A percentile compares a stretch with the other conserved stretches of the same genome.
These are phyloP conservation scores for Coniochaeta sp. DNA, from an alignment of 2,329 filamentous ascomycete genomes.

Conservation along the genomic window DNA sequence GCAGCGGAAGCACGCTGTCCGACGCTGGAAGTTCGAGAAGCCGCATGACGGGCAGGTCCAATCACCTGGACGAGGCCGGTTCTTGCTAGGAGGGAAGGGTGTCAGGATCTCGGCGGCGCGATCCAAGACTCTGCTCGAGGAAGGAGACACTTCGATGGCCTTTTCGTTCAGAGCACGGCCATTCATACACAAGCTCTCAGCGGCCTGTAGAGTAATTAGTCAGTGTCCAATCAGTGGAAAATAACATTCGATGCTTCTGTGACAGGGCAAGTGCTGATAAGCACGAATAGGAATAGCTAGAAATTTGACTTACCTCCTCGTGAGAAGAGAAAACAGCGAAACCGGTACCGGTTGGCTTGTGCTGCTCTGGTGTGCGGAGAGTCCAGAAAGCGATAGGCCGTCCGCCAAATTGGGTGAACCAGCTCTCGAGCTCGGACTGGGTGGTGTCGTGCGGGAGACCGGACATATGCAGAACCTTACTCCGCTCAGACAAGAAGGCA, in stretches of 20 bases:
- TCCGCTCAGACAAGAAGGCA: slow-evolving; percentile 90
- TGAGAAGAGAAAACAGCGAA: slow-evolving; percentile 99
- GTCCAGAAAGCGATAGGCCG: slow-evolving; percentile 99
- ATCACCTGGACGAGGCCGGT: slow-evolving; percentile 90
- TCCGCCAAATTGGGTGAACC: slow-evolving; percentile 98
- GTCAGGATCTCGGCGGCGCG: slow-evolving; percentile 93
- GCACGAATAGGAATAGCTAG: background rate
- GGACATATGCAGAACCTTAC: slow-evolving; percentile 97
- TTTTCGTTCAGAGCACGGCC: slow-evolving; percentile 96
- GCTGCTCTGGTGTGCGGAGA: slow-evolving; percentile 91
- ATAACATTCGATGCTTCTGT: background rate
- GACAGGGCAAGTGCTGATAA: background rate
- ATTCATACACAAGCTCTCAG: slow-evolving; percentile 98
- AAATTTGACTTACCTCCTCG: slow-evolving; percentile 69
- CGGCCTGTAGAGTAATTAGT: slow-evolving; percentile 54
- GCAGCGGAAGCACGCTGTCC: slow-evolving; percentile 97
- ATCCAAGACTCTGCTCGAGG: slow-evolving; percentile 92
- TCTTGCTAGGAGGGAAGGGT: slow-evolving; percentile 97
- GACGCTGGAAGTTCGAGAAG: slow-evolving; percentile 98
- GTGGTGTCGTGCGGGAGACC: slow-evolving; percentile 96
- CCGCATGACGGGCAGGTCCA: slow-evolving; percentile 99
- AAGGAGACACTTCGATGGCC: slow-evolving; percentile 96
- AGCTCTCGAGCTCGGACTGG: slow-evolving; percentile 96
- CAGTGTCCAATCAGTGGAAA: background rate
- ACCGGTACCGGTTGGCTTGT: slow-evolving; percentile 97